These are phyloP conservation scores for Magnolia sinica DNA, from an alignment of 164 flowering plant genomes.

Conservation along the genomic window DNA sequence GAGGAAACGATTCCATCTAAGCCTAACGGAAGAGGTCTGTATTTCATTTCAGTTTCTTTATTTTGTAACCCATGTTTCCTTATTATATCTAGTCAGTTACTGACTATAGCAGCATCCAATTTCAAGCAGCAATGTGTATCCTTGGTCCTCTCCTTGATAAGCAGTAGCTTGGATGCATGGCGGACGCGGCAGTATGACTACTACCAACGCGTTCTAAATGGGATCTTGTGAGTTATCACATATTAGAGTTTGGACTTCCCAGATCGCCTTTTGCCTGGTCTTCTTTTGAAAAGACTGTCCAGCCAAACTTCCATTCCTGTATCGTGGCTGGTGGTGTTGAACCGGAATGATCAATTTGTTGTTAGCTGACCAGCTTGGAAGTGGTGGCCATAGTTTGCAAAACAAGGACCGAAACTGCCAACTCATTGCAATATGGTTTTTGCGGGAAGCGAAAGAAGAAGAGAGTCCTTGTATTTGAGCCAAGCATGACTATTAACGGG, in stretches of 20 bases:
- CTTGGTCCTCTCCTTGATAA: conserved; percentile 92
- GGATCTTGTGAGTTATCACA: conserved; percentile 64
- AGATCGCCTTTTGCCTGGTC: neutral
- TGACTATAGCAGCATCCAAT: conserved; percentile 6
- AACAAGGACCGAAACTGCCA: neutral
- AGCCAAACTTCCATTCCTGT: neutral
- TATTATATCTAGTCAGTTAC: neutral
- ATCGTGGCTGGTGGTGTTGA: neutral
- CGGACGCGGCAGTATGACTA: conserved; percentile 98
- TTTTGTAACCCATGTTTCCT: neutral
- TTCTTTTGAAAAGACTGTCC: neutral
- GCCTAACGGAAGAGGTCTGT: conserved; percentile 93
- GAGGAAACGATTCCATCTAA: conserved; percentile 86
- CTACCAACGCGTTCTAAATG: conserved; percentile 95
- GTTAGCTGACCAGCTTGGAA: neutral
- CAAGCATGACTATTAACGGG: neutral
- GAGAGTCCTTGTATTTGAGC: neutral
- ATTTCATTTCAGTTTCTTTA: neutral
- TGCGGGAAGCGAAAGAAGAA: neutral
- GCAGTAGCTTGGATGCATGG: conserved; percentile 99
- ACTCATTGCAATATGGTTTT: neutral
- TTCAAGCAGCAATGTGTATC: conserved; percentile 96
- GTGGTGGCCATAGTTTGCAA: neutral
- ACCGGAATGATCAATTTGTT: neutral
- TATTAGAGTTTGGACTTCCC: conserved; percentile 1